Evolutionary conservation across 768 basidiomycete species (phyloP).

Genomic region (Pisolithus albus): DNA sequence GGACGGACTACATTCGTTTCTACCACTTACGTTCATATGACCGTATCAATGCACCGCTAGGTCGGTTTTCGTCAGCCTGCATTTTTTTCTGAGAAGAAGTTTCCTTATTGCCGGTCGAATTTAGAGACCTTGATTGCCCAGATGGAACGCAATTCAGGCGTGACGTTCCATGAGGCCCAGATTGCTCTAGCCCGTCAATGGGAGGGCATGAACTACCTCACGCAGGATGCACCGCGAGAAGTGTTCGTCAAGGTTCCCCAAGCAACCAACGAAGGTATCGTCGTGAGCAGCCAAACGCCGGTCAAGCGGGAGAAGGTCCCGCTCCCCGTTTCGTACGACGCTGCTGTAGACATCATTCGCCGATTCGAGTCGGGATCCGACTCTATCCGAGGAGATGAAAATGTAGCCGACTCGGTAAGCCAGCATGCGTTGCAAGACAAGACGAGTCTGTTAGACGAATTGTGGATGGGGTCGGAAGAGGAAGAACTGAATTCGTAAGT

Average conservation of each 20-base stretch:
- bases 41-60: conserved; percentile 71
- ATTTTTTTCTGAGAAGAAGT: conserved; percentile 7
- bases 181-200: conserved; percentile 76
- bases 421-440: conserved; percentile 71
- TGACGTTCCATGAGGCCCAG: conserved; percentile 81
- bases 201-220: conserved; percentile 46
- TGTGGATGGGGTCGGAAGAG: conserved; percentile 77
- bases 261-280: conserved; percentile 42
- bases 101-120: not conserved
- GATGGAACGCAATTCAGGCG: conserved; percentile 69
- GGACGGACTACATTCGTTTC: conserved; percentile 82
- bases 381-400: conserved; percentile 47
- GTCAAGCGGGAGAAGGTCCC: conserved; percentile 54
- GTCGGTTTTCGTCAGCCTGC: conserved; percentile 29
- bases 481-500: conserved; percentile 79
- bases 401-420: conserved; percentile 68
- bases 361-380: conserved; percentile 65
- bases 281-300: conserved; percentile 46
- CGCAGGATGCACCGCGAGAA: conserved; percentile 34
- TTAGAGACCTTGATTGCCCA: conserved; percentile 46
- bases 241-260: conserved; percentile 54
- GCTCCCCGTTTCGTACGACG: conserved; percentile 59
- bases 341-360: conserved; percentile 61
- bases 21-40: conserved; percentile 92
- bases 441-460: conserved; percentile 61